Evolutionary conservation across 495 filamentous ascomycete species (phyloP), one percentile per base, ranked within the genome.

Genomic region (Neurospora africana): DNA sequence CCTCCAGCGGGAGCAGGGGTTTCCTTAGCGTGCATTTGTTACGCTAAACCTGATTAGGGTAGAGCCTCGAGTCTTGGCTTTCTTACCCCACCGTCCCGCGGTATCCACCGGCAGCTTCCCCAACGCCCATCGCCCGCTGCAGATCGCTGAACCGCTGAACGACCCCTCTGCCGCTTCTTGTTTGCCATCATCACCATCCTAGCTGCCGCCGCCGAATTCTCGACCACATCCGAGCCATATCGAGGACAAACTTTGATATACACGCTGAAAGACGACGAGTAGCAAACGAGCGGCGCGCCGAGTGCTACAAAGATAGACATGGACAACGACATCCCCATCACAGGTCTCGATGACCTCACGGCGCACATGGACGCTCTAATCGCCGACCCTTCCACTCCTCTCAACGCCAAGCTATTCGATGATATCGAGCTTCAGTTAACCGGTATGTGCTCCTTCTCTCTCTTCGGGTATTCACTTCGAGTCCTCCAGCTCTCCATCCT

Each of bases 401-500:
- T 85, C 33, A 80, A 82, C 74, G 74, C 74, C 15, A 86, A 86
- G 74, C 76, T 87, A 4, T 86, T 87, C 53, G 86, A 88, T 71
- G 81, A 87, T 73, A 81, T 88, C 37, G 83, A 86, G 71, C 81
- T 88, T 0, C 86, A 88, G 72, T 80, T 88, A 21, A 86, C 81
- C 69, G 84, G 84, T 82, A 43, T 1, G 41, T n/a, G 6, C 40
- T 13, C 37, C 37, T n/a, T n/a, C n/a, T n/a, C n/a, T n/a, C n/a
- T n/a, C n/a, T n/a, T n/a, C n/a, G n/a, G n/a, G n/a, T n/a, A n/a
- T n/a, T n/a, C n/a, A n/a, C n/a, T n/a, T n/a, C n/a, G n/a, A n/a
- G n/a, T n/a, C 13, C 37, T 11, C 37, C 35, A 2, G 39, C 40
- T 68, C 36, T 38, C 61, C n/a, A 68, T 5, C n/a, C 8, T 15